phyloP scores from a whole-genome alignment of 2,329 filamentous ascomycete genomes.

The Erysiphe pulchra region DNA sequence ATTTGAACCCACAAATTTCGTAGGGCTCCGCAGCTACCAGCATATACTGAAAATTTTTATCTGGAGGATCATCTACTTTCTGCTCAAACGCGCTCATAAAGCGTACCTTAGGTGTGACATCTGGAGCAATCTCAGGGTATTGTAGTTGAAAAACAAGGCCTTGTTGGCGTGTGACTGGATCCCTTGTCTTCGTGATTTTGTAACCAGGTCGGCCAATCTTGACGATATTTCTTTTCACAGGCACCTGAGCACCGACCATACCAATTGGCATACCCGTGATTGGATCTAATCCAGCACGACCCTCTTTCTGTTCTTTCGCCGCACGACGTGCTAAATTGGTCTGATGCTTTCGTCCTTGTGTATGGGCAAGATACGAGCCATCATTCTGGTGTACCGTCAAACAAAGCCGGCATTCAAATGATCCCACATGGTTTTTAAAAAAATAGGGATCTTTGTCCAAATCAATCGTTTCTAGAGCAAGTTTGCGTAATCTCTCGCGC shows the following conservation, averaged over 20 bases:
- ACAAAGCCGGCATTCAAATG: conserved; percentile 91
- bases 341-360: conserved; percentile 95
- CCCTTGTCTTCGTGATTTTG: conserved; percentile 88
- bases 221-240: conserved; percentile 56
- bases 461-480: conserved; percentile 95
- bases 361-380: conserved; percentile 94
- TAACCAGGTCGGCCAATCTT: conserved; percentile 95
- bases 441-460: conserved; percentile 99
- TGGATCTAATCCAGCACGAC: conserved; percentile 37
- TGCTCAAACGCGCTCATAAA: conserved; percentile 98
- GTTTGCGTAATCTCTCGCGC: conserved; percentile 87
- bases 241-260: conserved; percentile 36
- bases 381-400: conserved; percentile 97
- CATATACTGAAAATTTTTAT: conserved; percentile 85
- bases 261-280: conserved; percentile 47
- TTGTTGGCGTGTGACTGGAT: conserved; percentile 67
- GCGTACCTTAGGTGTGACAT: conserved; percentile 56
- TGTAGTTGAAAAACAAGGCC: conserved; percentile 90
- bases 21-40: conserved; percentile 91
- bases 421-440: conserved; percentile 98
- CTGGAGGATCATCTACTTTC: conserved; percentile 71
- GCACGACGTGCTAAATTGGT: conserved; percentile 90
- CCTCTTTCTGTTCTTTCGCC: conserved; percentile 84
- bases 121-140: conserved; percentile 68
- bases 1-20: conserved; percentile 90